A percentile compares a stretch with the other conserved stretches of the same genome.
Conservation (phyloP, 495 filamentous ascomycete genomes). For the Aspergillus ellipticus region DNA sequence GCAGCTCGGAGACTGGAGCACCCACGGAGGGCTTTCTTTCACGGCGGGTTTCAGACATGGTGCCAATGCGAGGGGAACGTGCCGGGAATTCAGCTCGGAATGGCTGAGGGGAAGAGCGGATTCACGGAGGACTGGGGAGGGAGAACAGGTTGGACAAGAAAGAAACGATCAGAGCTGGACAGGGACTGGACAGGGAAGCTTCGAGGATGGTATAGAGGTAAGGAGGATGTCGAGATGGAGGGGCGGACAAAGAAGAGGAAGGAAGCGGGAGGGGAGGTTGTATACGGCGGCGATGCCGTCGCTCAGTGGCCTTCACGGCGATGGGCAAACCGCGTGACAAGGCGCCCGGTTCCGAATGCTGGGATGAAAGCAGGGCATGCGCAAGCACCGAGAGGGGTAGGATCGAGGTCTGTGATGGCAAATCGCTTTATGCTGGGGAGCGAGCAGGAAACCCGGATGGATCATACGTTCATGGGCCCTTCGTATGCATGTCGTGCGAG, state of each 20-base stretch:
- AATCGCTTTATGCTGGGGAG: not conserved
- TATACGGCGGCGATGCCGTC: too few species aligned
- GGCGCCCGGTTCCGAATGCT: not conserved
- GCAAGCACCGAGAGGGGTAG: not conserved
- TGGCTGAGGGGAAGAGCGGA: not conserved
- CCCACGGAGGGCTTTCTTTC: conserved; percentile 74
- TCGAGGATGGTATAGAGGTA: not conserved
- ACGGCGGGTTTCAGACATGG: conserved; percentile 32
- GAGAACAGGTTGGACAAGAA: not conserved
- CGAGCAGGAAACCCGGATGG: not conserved
- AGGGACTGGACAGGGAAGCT: not conserved
- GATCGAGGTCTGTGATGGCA: not conserved
- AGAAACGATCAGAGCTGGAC: not conserved
- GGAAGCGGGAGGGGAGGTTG: conserved; percentile 8
- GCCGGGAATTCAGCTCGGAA: not conserved
- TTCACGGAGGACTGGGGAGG: not conserved
- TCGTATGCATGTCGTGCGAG: not conserved
- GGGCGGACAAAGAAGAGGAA: conserved; percentile 8
- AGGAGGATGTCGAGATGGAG: conserved; percentile 10
- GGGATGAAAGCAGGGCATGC: conserved; percentile 2
- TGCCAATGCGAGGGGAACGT: not conserved
- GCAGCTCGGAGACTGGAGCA: conserved; percentile 76
- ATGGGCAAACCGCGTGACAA: not conserved
- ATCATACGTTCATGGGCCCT: conserved; percentile 1
- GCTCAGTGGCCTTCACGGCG: not conserved